Conservation (phyloP, 1,139 yeast genomes). For the Protomyces gravidus region DNA sequence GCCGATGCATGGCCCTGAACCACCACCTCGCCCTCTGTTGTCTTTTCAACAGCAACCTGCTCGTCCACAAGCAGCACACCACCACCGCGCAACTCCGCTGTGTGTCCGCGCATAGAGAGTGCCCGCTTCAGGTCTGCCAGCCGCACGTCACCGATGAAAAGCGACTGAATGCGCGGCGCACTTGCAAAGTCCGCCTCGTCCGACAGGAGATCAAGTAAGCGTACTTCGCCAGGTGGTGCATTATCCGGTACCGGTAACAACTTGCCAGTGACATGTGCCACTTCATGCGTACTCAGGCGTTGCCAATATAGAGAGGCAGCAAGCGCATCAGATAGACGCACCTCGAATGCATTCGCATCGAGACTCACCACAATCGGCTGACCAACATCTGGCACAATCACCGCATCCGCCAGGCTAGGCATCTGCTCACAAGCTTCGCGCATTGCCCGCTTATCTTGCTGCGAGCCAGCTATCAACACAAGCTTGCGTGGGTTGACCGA, state of each 20-base stretch:
- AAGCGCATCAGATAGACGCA: slow-evolving; percentile 64
- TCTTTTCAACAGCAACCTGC: slow-evolving; percentile 66
- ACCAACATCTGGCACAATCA: slow-evolving; percentile 32
- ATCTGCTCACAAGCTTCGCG: slow-evolving; percentile 28
- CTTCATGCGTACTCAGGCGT: slow-evolving; percentile 69
- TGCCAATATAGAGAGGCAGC: slow-evolving; percentile 76
- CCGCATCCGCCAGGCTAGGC: slow-evolving; percentile 33
- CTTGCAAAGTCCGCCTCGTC: slow-evolving; percentile 38
- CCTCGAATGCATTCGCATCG: slow-evolving; percentile 53
- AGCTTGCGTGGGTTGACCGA: slow-evolving; percentile 74
- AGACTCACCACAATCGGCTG: slow-evolving; percentile 36
- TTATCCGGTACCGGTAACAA: slow-evolving; percentile 31
- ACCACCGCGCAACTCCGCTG: slow-evolving; percentile 87
- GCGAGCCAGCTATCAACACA: slow-evolving; percentile 44
- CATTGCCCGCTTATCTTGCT: slow-evolving; percentile 31
- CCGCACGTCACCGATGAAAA: slow-evolving; percentile 85
- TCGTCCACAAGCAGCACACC: slow-evolving; percentile 87
- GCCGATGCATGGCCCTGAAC: slow-evolving; percentile 58
- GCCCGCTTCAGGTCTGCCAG: slow-evolving; percentile 73
- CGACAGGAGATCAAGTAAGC: slow-evolving; percentile 37
- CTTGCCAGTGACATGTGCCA: slow-evolving; percentile 73
- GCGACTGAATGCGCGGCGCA: slow-evolving; percentile 43
- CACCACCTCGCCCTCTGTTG: slow-evolving; percentile 72
- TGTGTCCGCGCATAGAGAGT: slow-evolving; percentile 55
- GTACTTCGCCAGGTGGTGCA: slow-evolving; percentile 30